A percentile compares a stretch with the other conserved stretches of the same genome.
Evolutionary conservation across 2,329 filamentous ascomycete genomes (phyloP).

Genomic region (Pseudogymnoascus sp.): DNA sequence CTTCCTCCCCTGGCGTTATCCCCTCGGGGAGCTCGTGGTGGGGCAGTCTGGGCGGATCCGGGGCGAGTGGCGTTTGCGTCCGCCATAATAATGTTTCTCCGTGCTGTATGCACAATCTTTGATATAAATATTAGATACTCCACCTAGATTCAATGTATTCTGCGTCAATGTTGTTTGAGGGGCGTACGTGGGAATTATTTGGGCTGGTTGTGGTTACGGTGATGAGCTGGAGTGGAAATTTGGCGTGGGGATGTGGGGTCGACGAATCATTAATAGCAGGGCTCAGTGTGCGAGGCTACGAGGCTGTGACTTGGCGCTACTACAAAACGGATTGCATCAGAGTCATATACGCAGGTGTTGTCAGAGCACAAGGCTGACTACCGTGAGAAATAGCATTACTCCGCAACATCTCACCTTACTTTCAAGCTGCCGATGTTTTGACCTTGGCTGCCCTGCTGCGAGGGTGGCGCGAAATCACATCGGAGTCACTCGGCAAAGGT

Average conservation of each 20-base stretch:
- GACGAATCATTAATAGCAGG: slow-evolving; percentile 8
- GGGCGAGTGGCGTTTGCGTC: slow-evolving; percentile 1
- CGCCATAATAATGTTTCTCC: slow-evolving; percentile 2
- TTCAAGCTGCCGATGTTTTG: background rate
- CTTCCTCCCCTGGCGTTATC: slow-evolving; percentile 31
- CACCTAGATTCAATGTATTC: background rate
- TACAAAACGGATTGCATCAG: background rate
- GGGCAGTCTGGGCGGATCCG: slow-evolving; percentile 1
- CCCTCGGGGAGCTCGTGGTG: slow-evolving; percentile 20
- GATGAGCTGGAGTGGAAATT: slow-evolving; percentile 7
- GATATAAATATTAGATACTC: background rate
- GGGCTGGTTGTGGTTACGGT: background rate
- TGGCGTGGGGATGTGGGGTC: slow-evolving; percentile 4
- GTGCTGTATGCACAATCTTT: background rate
- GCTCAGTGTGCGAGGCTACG: slow-evolving; percentile 1
- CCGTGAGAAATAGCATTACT: background rate
- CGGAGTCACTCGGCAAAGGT: background rate
- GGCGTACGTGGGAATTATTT: background rate
- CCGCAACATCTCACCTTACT: background rate
- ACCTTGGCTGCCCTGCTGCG: background rate
- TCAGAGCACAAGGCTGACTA: background rate
- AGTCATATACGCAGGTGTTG: background rate
- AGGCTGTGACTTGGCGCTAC: slow-evolving; percentile 3
- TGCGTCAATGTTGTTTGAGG: background rate
- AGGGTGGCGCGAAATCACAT: background rate